Evolutionary conservation across 495 filamentous ascomycete species (phyloP), one percentile per base, ranked within the genome.

Genomic region (Penicillium atrosanguineum): DNA sequence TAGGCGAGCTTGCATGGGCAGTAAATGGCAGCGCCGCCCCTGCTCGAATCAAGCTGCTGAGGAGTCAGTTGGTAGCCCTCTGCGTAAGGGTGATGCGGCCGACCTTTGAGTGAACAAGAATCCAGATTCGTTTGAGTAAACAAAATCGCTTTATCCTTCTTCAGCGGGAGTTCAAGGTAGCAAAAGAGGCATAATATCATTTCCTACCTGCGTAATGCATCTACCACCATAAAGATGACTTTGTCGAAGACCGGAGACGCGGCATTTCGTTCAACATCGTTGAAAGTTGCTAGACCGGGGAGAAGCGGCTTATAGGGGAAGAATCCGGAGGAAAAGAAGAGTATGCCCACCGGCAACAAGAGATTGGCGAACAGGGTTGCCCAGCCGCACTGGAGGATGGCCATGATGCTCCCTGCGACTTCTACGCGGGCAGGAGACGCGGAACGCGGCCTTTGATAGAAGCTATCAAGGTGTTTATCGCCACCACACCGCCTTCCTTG

Each of bases 291-390:
- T 40, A 92, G 73, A 20, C 94, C 94, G 15, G 91, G 83, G 20
- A 97, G 77, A 51, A 97, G 85, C 4, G 94, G 88, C 62, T 97
- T 99, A 71, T 97, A 96, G 15, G 94, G 94, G 65, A 99, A 97
- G 77, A 97, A 99, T 15, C 95, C 94, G 4, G 85, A 82, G 7
- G 89, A 92, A 68, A 99, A 99, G 48, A 85, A 72, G 40, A 95
- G 53, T 44, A 97, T 83, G 38, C 90, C 85, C 37, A 89, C 54
- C 2, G 89, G 88, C 26, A 96, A 82, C 20, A 97, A 71, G 15
- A 89, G 15, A 73, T 98, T 97, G 64, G 77, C 79, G 50, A 85
- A 39, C 21, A 68, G 8, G 46, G 61, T 62, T 29, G 62, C 57
- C 70, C 65, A 72, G 26, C 47, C 50, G 29, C 25, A 49, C 28